Base-by-base conservation (phyloP, 2,329 filamentous ascomycete genomes). In the Chlorencoelia australis region DNA sequence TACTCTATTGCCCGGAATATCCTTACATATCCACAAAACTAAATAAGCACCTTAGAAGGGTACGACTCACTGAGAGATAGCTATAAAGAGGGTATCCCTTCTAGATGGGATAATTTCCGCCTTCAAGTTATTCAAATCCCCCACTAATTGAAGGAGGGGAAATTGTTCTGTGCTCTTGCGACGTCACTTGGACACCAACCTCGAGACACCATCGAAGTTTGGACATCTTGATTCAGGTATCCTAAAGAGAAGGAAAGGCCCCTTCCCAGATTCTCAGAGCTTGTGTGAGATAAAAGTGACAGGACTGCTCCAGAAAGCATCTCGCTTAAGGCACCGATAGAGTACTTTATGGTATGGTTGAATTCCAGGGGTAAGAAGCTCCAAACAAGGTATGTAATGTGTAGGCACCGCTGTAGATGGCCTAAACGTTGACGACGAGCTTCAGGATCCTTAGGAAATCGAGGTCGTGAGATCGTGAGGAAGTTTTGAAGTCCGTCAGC, bases 11-110 rank as follows among this genome's bases (percentile, higher is more conserved):
- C n/a, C n/a, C n/a, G n/a, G n/a, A n/a, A n/a, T n/a, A n/a, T n/a
- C n/a, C n/a, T n/a, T n/a, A n/a, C n/a, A n/a, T n/a, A n/a, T n/a
- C n/a, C n/a, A n/a, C n/a, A n/a, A n/a, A n/a, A n/a, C n/a, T n/a
- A n/a, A n/a, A n/a, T n/a, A n/a, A n/a, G n/a, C n/a, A n/a, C n/a
- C n/a, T n/a, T n/a, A n/a, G n/a, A n/a, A 35, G n/a, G n/a, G n/a
- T n/a, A n/a, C n/a, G n/a, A n/a, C n/a, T n/a, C n/a, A n/a, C n/a
- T 61, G 59, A 1, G 58, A 61, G 14, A 61, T 45, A 3, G 59
- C 58, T 5, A 61, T 50, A 43, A 56, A 61, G 7, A 49, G 40
- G 1, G 42, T 41, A 3, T 44, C 47, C 0, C 40, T 37, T n/a
- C 42, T 35, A 21, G 49, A 55, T 5, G 42, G 37, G 14, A 59